Base-by-base conservation (phyloP, 2,329 filamentous ascomycete genomes). In the Ophiostoma novo-ulmi region DNA sequence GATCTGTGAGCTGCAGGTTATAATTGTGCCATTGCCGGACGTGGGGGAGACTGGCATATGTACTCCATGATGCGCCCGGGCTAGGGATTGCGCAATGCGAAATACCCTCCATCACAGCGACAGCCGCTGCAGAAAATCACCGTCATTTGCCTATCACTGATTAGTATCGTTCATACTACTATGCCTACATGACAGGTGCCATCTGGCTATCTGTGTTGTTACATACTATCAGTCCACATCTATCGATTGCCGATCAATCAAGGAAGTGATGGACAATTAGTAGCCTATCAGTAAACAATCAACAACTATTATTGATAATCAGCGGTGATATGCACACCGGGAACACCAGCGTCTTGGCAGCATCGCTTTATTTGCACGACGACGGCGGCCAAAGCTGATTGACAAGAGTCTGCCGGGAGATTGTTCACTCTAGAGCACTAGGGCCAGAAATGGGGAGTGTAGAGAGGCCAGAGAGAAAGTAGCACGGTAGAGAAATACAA, bases 171-270 rank as follows among this genome's bases (percentile, higher is more conserved):
- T 22, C 22, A 26, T 26, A 6, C 22, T n/a, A n/a, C 44, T n/a
- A n/a, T 48, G 22, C 52, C 7, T 58, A 22, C 52, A 58, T 58
- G n/a, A 3, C 13, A 22, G 52, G 52, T 58, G n/a, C 52, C 52
- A 58, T 58, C 22, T 58, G 5, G 52, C 52, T 58, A 58, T 58
- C 52, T 58, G 13, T 48, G 44, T n/a, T 48, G 44, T 48, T 48
- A n/a, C n/a, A n/a, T n/a, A n/a, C 17, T 22, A 58, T 26, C 52
- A 22, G n/a, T 26, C 11, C n/a, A 58, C 26, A 58, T 58, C 22
- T n/a, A 3, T 55, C 8, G 48, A 58, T 11, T 58, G n/a, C 22
- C 31, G 22, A 26, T 26, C 22, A 26, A 17, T 26, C 14, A 22
- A 26, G 52, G 52, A 58, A 58, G 22, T 58, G 52, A 58, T 58